These are phyloP conservation scores for Wickerhamiella domercqiae DNA, from an alignment of 805 yeast species.

Conservation along the genomic window DNA sequence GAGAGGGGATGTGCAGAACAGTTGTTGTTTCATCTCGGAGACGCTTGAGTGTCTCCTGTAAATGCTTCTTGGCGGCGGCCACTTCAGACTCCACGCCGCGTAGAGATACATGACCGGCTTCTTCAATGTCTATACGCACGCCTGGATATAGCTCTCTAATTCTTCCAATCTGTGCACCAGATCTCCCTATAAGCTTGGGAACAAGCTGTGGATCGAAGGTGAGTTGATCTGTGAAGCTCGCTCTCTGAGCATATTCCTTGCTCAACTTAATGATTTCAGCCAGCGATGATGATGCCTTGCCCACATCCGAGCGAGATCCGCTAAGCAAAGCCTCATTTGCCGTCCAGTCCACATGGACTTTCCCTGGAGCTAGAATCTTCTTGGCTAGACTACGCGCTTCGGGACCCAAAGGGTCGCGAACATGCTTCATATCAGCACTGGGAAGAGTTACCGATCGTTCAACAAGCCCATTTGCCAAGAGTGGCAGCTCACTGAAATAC, in stretches of 20 bases:
- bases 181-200: slow-evolving; percentile 78
- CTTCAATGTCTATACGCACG: slow-evolving; percentile 60
- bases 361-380: slow-evolving; percentile 2
- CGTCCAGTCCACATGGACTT: slow-evolving; percentile 20
- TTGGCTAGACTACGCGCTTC: slow-evolving; percentile 9
- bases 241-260: slow-evolving; percentile 33
- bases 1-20: slow-evolving; percentile 53
- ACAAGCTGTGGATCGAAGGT: slow-evolving; percentile 53
- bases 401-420: slow-evolving; percentile 36
- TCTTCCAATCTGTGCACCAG: slow-evolving; percentile 57
- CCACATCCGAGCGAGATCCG: slow-evolving; percentile 55
- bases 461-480: slow-evolving; percentile 38
- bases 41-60: slow-evolving; percentile 45
- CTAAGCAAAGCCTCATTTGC: slow-evolving; percentile 37
- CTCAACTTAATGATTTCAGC: slow-evolving; percentile 40
- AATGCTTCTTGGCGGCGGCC: slow-evolving; percentile 48
- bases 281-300: slow-evolving; percentile 37
- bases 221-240: slow-evolving; percentile 32
- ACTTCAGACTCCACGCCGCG: slow-evolving; percentile 70
- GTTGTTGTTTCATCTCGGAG: slow-evolving; percentile 70
- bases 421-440: slow-evolving; percentile 38
- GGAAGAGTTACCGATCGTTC: slow-evolving; percentile 38
- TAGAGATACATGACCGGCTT: slow-evolving; percentile 40
- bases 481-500: slow-evolving; percentile 43
- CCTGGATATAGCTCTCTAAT: slow-evolving; percentile 53